Base-by-base conservation (phyloP, 2,329 filamentous ascomycete genomes). In the Epichloe bromicola region DNA sequence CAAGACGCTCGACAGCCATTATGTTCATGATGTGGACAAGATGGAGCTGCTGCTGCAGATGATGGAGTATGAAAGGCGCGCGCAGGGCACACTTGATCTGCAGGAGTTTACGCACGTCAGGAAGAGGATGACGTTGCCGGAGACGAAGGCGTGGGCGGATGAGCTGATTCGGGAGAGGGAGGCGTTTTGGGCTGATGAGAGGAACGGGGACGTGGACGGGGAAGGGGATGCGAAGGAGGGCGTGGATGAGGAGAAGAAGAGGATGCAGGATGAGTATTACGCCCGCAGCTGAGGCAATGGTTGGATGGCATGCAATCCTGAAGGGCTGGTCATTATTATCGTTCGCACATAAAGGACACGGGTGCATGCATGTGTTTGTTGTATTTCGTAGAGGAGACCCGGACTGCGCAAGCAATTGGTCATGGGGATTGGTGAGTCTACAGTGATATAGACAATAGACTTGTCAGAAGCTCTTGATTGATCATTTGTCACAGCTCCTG, bases 1-100 rank as follows among this genome's bases (percentile, higher is more conserved):
- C 17, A 62, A 83, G 70, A 97, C 93, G 8, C 70, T 83, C 14
- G 91, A 98, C 65, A 87, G 85, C 58, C 75, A 83, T 54, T 97
- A 91, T 56, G 93, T 98, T 42, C 93, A 98, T 66, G 93, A 98
- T 65, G 80, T 98, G 53, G 93, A 98, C 70, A 97, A 97, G 81
- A 82, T 98, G 67, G 93, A 98, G 71, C 73, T 98, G 57, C 70
- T 98, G 54, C 71, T 95, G 62, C 93, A 98, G 72, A 96, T 96
- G 86, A 73, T 95, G 33, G 93, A 98, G 68, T 98, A 98, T 63
- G 93, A 98, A 77, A 83, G 85, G 60, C 70, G 75, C 12, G 74
- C 80, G 47, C 69, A 82, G 51, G 79, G 80, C 30, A 69, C 71
- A 56, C 66, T 88, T 39, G 88, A 97, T 65, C 71, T 98, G 48